Evolutionary conservation across 192 early-diverging fungal genomes (phyloP).

Genomic region (Chytriomyces hyalinus): DNA sequence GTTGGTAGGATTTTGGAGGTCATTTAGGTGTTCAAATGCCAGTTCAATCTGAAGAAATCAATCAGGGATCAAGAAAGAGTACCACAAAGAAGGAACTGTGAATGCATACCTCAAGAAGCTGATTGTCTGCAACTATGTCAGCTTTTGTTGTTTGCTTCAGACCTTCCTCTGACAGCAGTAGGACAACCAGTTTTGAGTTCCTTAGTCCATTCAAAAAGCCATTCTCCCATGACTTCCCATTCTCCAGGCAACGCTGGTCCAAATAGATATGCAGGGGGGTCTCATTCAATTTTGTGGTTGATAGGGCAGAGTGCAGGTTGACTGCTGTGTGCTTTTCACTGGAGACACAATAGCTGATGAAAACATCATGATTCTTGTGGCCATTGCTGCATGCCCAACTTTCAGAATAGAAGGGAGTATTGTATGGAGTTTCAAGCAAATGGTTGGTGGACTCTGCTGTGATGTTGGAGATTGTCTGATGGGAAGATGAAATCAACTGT

Average conservation of each 20-base stretch:
- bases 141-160: not conserved
- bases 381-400: not conserved
- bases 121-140: not conserved
- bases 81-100: not conserved
- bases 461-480: not conserved
- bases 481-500: not conserved
- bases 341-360: not conserved
- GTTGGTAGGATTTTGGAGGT: not conserved
- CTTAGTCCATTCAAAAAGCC: slow-evolving; percentile 2
- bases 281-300: not conserved
- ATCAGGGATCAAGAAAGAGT: not conserved
- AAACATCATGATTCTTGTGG: not conserved
- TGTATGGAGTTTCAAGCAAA: not conserved
- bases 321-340: not conserved
- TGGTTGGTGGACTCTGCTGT: not conserved
- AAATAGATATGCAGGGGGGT: not conserved
- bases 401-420: not conserved
- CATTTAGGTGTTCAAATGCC: not conserved
- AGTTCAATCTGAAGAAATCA: not conserved
- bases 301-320: not conserved
- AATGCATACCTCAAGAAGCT: not conserved
- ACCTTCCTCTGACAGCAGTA: not conserved
- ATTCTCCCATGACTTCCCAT: not conserved
- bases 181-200: not conserved
- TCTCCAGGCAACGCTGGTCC: not conserved